Percentiles rank a stretch among this genome's conserved stretches.
These are phyloP conservation scores for Podila clonocystis DNA, from an alignment of 192 early-diverging fungal species.

Conservation along the genomic window DNA sequence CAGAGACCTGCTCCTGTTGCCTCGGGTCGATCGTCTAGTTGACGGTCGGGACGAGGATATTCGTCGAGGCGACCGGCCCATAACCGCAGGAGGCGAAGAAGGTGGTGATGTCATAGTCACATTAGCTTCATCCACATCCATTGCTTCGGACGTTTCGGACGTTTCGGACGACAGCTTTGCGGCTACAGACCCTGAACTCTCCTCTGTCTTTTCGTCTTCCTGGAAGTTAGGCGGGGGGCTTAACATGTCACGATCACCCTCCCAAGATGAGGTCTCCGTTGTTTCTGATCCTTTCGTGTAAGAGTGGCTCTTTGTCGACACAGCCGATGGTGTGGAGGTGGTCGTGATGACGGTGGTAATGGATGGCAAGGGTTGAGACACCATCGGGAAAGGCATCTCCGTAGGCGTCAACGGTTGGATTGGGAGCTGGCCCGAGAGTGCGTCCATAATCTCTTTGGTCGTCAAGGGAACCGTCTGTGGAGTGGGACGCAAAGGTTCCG, in stretches of 20 bases:
- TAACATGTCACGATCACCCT: slow-evolving; percentile 14
- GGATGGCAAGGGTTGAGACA: neutral
- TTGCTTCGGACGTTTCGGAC: neutral
- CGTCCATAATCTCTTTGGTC: slow-evolving; percentile 43
- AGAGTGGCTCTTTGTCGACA: neutral
- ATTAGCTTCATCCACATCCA: neutral
- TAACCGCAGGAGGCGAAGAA: neutral
- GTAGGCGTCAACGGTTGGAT: slow-evolving; percentile 20
- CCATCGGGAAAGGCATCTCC: neutral
- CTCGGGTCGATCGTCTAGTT: too few relatives aligned
- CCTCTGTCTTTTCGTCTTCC: slow-evolving; percentile 1
- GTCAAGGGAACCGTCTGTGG: slow-evolving; percentile 28
- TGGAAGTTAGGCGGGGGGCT: slow-evolving; percentile 19
- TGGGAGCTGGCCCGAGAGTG: slow-evolving; percentile 39
- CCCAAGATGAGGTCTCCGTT: neutral
- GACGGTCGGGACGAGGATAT: neutral
- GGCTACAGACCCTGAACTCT: neutral
- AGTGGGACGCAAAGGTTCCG: neutral
- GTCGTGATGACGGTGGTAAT: neutral
- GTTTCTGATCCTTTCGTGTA: neutral
- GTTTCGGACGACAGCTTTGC: neutral
- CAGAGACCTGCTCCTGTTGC: neutral
- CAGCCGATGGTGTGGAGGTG: neutral
- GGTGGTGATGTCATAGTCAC: slow-evolving; percentile 7
- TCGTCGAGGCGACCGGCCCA: neutral